Evolutionary conservation across 306 rosid genomes (phyloP).

Genomic region (Inga laurina): DNA sequence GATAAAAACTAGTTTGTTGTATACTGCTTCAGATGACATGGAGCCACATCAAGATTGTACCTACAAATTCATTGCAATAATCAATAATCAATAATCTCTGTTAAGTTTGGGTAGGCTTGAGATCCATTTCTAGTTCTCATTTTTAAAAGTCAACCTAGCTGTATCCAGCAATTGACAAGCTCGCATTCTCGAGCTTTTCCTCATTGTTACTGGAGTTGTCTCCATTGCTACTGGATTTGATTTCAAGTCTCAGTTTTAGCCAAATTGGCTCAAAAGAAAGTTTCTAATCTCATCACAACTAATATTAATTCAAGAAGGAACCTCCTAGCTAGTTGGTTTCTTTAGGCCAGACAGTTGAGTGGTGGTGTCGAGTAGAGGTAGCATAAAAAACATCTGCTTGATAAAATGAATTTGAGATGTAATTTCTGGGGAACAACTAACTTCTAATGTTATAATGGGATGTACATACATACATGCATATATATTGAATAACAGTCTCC

Average conservation of each 20-base stretch:
- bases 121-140: not conserved
- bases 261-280: not conserved
- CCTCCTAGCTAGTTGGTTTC: not conserved
- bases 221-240: not conserved
- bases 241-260: not conserved
- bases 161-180: not conserved
- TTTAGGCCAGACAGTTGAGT: not conserved
- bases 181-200: not conserved
- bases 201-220: not conserved
- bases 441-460: not conserved
- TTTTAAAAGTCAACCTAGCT: not conserved
- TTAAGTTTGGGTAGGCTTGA: slow-evolving; percentile 1
- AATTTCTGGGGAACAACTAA: not conserved
- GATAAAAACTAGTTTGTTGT: not conserved
- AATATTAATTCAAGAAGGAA: not conserved
- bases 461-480: not conserved
- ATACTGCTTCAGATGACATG: not conserved
- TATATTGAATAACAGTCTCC: slow-evolving; percentile 1
- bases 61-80: not conserved
- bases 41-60: not conserved
- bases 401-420: not conserved
- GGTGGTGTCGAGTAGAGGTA: not conserved
- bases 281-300: not conserved
- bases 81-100: not conserved
- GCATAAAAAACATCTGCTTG: not conserved